Evolutionary conservation across 139 green algal genomes (phyloP).

Genomic region (Chlorella sp.): DNA sequence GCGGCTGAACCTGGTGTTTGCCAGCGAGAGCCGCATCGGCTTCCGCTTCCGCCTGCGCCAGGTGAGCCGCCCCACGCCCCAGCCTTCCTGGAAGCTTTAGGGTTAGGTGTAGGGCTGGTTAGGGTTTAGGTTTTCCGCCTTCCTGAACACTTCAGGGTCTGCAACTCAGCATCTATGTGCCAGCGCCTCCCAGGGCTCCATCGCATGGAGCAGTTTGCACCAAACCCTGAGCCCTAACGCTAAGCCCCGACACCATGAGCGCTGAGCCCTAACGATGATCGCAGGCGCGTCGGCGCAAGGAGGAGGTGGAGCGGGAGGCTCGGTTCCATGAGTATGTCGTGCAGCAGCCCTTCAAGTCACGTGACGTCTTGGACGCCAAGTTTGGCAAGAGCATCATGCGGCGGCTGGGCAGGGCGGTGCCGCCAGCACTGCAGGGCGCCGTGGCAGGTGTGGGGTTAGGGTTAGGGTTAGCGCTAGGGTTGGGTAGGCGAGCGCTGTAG

Average conservation of each 20-base stretch:
- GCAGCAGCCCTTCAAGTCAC: constrained; percentile 45
- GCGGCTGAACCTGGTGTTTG: constrained; percentile 64
- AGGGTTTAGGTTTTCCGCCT: too few species aligned
- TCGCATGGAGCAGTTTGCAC: too few species aligned
- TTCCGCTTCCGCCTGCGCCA: constrained; percentile 42
- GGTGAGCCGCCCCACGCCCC: too few species aligned
- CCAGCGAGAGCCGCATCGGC: constrained; percentile 39
- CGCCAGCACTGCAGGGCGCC: neutral
- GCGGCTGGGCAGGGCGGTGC: neutral
- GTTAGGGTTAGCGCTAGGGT: too few species aligned
- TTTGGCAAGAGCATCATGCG: neutral
- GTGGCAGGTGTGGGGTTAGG: neutral
- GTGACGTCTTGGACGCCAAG: constrained; percentile 38
- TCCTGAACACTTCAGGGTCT: too few species aligned
- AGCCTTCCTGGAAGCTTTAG: too few species aligned
- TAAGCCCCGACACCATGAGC: too few species aligned
- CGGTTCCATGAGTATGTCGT: constrained; percentile 52
- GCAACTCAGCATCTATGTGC: too few species aligned
- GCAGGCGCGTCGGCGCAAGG: constrained; percentile 22
- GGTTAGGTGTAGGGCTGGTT: too few species aligned
- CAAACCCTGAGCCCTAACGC: too few species aligned
- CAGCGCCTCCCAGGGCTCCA: too few species aligned
- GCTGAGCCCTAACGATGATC: constrained; percentile 7
- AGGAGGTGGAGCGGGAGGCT: constrained; percentile 50
- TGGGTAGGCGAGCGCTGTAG: too few species aligned